Evolutionary conservation across 2,329 filamentous ascomycete genomes (phyloP), one percentile per base, ranked within the genome.

Genomic region (Ophioceras dolichostomum): DNA sequence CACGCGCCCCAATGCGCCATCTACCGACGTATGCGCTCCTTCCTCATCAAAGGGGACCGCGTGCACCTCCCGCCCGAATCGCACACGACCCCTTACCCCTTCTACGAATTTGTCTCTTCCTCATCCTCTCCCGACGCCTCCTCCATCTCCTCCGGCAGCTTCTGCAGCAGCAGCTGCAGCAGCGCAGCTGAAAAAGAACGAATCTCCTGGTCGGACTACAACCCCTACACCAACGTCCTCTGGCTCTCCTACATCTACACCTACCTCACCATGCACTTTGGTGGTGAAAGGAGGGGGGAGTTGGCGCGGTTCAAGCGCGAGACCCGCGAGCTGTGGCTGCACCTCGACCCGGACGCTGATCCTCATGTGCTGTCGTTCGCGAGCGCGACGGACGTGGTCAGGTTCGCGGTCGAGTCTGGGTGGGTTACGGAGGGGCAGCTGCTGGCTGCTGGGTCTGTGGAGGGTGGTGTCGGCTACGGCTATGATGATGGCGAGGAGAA

Each of bases 201-300:
- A 4, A 59, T 76, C 10, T 65, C 62, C 2, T 80, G 76, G 76
- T 52, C 59, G 5, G 60, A 56, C 1, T 67, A 70, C 44, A 63
- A 63, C 20, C 73, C 76, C 1, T 79, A 79, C 51, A 77, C 71
- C 4, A 80, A 80, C 43, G 72, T 79, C 2, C 56, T 80, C 14
- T 80, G 76, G 76, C 61, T 80, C 30, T 69, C 72, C 3, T 79
- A 78, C 43, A 57, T 77, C 5, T 76, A 76, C 46, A 56, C 62
- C 26, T 76, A 75, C 51, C 53, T 76, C 39, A 47, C 59, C 3
- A 45, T 43, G 6, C 59, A 66, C 41, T 76, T 72, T 44, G 43
- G 46, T 10, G 70, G 71, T 5, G 56, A 61, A 8, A 63, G 59
- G 45, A 63, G 59, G 45, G 59, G 56, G 40, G 62, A 68, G 16